phyloP scores from a whole-genome alignment of 768 basidiomycete species.

The Leccinum imitatum region DNA sequence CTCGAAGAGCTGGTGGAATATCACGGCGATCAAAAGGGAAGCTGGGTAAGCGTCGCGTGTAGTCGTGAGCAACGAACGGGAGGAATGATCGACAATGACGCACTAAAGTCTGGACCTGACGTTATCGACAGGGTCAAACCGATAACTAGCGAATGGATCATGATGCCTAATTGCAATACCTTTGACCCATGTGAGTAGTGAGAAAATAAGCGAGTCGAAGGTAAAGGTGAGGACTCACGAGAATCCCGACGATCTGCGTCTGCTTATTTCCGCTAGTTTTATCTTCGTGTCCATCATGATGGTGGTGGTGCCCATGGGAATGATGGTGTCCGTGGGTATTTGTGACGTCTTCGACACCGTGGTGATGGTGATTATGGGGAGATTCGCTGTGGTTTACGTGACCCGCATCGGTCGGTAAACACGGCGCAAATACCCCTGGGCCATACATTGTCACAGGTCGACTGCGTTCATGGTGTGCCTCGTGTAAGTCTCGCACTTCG shows the following conservation, averaged over 20 bases:
- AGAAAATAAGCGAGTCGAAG: background rate
- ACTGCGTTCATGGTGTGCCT: conserved; percentile 30
- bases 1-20: conserved; percentile 85
- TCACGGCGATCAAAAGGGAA: conserved; percentile 69
- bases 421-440: conserved; percentile 11
- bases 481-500: conserved; percentile 29
- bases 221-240: conserved; percentile 40
- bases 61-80: background rate
- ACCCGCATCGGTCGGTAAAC: background rate
- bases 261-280: conserved; percentile 46
- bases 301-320: background rate
- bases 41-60: conserved; percentile 37
- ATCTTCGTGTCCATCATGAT: conserved; percentile 10
- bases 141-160: conserved; percentile 82
- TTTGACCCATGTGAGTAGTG: conserved; percentile 27
- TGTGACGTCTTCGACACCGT: background rate
- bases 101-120: conserved; percentile 68
- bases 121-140: conserved; percentile 76
- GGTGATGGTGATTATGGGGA: conserved; percentile 13
- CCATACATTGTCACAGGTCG: conserved; percentile 25
- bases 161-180: conserved; percentile 82
- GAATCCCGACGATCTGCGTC: conserved; percentile 70
- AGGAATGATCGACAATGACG: conserved; percentile 26
- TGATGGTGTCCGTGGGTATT: background rate
- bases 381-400: conserved; percentile 4